Base-by-base conservation (phyloP, 2,329 filamentous ascomycete species). In the Diaporthe australafricana region DNA sequence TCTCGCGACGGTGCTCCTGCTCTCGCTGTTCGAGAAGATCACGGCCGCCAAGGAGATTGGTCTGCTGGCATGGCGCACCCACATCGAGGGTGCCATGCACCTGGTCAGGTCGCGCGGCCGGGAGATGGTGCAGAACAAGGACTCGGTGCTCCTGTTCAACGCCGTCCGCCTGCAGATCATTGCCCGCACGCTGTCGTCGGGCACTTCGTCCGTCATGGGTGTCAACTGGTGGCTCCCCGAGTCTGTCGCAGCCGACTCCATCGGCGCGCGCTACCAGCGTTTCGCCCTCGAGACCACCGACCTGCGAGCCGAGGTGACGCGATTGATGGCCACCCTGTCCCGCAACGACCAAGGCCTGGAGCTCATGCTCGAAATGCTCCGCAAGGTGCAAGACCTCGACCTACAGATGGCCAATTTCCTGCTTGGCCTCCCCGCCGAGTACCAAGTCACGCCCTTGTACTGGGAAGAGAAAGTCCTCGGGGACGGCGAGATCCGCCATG, bases 81-180 rank as follows among this genome's bases (percentile, higher is more conserved):
- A 92, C 75, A 86, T 88, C 27, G 87, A 91, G 72, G 90, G 89
- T 2, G 90, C 90, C 20, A 86, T 91, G 38, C 87, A 89, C 74
- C 81, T 91, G 2, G 87, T 90, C 63, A 88, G 87, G 77, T 84
- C 86, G 6, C 85, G 90, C 53, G 88, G 89, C 5, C 86, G 84
- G 74, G 86, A 87, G 74, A 88, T 90, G 76, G 77, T 89, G 11
- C 81, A 81, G 47, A 89, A 86, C 16, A 86, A 85, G 77, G 81
- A 84, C 11, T 90, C 89, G 0, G 77, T 87, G 38, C 82, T 85
- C 68, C 82, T 92, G 16, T 91, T 91, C 76, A 84, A 88, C 56
- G 87, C 87, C 8, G 89, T 91, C 12, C 84, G 90, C 71, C 87
- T 87, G 1, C 88, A 91, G 74, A 90, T 91, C 85, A 88, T 89